Base-by-base conservation (phyloP, 345 rosid genomes). In the Populus pruinosa region DNA sequence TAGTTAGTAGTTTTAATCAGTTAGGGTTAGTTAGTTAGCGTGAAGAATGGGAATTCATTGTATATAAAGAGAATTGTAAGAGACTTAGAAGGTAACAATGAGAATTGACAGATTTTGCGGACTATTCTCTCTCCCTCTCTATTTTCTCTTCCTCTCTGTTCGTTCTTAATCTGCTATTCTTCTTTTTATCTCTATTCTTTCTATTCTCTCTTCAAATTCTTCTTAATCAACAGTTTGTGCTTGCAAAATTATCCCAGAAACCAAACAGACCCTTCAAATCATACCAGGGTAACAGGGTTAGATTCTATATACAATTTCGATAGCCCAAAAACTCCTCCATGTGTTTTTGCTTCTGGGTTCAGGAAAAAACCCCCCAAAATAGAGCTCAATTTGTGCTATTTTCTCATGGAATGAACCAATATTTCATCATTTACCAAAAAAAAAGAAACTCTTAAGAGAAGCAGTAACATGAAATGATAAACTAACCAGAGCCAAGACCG, bases 401-500 rank as follows among this genome's bases (percentile, higher is more conserved):
- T 73, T 20, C 16, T 11, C n/a, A 11, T 1, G 18, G 8, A 13
- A 44, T n/a, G 50, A 43, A 27, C 0, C n/a, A 29, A 27, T 41
- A 70, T 1, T 2, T 16, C 20, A 20, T 23, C 56, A 41, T 44
- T 12, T 44, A 39, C 16, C 16, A 44, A 13, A 44, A 35, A 11
- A 23, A 3, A 31, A 31, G 0, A 33, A 0, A 33, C 35, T 23
- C 43, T 21, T 5, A 25, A 33, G 59, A 31, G 3, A 27, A 44
- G 31, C 13, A 12, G 55, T 59, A 56, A 56, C 9, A 27, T 55
- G 67, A 74, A 55, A 2, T 31, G 68, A 69, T 14, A 31, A 36
- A 12, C 83, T 76, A 69, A 82, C 84, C 81, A 74, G 78, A 78
- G 70, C 16, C 81, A 69, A 62, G 71, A 63, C 17, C 23, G 47